Conservation (phyloP, 352 stramenopile genomes). For the Globisporangium acanthophoron region DNA sequence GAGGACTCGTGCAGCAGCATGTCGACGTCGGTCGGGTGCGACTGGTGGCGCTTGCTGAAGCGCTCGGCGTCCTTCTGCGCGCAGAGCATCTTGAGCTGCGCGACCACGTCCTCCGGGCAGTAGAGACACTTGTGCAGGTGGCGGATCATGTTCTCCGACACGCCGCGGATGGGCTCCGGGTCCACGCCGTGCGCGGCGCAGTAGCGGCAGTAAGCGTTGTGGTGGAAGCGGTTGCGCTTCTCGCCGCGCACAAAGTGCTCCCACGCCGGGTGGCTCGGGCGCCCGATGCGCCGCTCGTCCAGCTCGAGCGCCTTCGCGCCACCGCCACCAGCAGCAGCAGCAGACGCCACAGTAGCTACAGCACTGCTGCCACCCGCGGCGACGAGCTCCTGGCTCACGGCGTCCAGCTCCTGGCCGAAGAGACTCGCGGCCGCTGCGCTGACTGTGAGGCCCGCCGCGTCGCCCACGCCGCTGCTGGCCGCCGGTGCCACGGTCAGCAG, state of each 20-base stretch:
- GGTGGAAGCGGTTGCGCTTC: constrained; percentile 81
- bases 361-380: neutral
- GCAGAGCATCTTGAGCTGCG: constrained; percentile 56
- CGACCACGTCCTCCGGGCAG: constrained; percentile 61
- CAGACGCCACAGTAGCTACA: neutral
- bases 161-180: constrained; percentile 43
- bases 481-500: constrained; percentile 19
- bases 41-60: constrained; percentile 66
- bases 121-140: constrained; percentile 78
- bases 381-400: constrained; percentile 8
- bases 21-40: constrained; percentile 30
- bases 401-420: constrained; percentile 15
- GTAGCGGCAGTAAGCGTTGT: constrained; percentile 73
- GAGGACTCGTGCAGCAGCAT: constrained; percentile 27
- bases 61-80: constrained; percentile 67
- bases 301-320: constrained; percentile 10
- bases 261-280: constrained; percentile 70
- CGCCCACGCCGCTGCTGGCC: neutral
- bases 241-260: constrained; percentile 70
- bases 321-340: neutral
- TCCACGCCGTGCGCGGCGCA: constrained; percentile 53
- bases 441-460: neutral
- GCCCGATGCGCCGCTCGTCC: constrained; percentile 67
- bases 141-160: constrained; percentile 82
- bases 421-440: constrained; percentile 3